Evolutionary conservation across 495 filamentous ascomycete genomes (phyloP), one percentile per base, ranked within the genome.

Genomic region (Penicillium waksmanii): DNA sequence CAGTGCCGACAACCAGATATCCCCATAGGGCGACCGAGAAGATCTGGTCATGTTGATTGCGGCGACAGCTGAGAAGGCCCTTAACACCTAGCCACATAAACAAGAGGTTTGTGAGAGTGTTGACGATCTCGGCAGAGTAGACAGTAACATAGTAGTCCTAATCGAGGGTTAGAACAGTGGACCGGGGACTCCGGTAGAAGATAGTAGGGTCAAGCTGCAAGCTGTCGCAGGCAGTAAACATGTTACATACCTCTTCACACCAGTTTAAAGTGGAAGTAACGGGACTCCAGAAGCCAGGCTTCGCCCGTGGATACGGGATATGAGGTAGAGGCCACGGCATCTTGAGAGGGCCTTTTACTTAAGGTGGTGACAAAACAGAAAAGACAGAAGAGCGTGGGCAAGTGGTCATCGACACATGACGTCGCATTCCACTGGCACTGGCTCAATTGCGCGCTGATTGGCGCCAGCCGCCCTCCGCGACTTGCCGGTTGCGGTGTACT

Each of bases 181-280:
- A 23, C 36, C 9, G 53, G 21, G 33, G 51, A 8, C 17, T 36
- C 35, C 34, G 31, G 44, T 47, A 60, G 48, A 31, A 31, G 27
- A 3, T 3, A 23, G 23, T 3, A 23, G 23, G 23, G 27, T 2
- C 27, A 31, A 18, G 18, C 51, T 15, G 10, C 7, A 43, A n/a
- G 13, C 17, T 44, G 33, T 12, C 19, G 17, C 15, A 19, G 6
- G 25, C 36, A 38, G 15, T 12, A 1, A 6, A n/a, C 27, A 31
- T 31, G 27, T 31, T 31, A 44, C 74, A 57, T 73, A 92, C 90
- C 84, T 96, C 92, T 84, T 96, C 93, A 69, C 93, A 96, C 87
- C 91, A 97, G 65, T 96, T 95, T 57, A 97, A 67, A 0, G 93
- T 97, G 18, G 91, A 93, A 0, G 92, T 96, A 43, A 95, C 89